phyloP scores from a whole-genome alignment of 2,329 filamentous ascomycete genomes.

The Diaporthe helianthi region DNA sequence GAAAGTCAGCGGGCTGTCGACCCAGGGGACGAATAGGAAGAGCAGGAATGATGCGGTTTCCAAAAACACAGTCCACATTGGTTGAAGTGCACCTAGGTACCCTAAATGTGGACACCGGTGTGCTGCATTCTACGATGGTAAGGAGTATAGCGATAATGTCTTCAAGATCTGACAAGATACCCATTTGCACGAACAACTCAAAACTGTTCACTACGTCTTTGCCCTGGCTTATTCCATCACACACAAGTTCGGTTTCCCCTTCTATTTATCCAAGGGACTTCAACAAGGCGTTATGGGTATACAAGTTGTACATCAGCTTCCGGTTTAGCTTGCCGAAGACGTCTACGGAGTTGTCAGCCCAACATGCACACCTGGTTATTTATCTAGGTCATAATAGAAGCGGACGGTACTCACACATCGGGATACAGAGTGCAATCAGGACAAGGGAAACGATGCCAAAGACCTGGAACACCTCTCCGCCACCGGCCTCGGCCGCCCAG shows the following conservation, averaged over 20 bases:
- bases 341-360: slow-evolving; percentile 4
- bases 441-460: slow-evolving; percentile 42
- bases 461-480: slow-evolving; percentile 40
- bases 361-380: background rate
- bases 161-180: slow-evolving; percentile 1
- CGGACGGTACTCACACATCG: slow-evolving; percentile 43
- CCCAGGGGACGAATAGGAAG: background rate
- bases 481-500: slow-evolving; percentile 39
- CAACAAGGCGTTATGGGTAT: slow-evolving; percentile 7
- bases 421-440: slow-evolving; percentile 43
- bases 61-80: no score
- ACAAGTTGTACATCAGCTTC: slow-evolving; percentile 24
- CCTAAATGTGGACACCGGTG: no score
- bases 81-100: background rate
- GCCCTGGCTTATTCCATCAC: background rate
- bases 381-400: background rate
- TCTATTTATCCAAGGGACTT: slow-evolving; percentile 12
- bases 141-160: background rate
- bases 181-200: slow-evolving; percentile 3
- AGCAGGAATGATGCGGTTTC: background rate
- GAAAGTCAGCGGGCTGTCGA: background rate
- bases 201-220: background rate
- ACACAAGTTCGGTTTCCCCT: no score
- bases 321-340: slow-evolving; percentile 30
- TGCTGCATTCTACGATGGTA: background rate